Conservation (phyloP, 2,329 filamentous ascomycete species). For the Metarhizium anisopliae region DNA sequence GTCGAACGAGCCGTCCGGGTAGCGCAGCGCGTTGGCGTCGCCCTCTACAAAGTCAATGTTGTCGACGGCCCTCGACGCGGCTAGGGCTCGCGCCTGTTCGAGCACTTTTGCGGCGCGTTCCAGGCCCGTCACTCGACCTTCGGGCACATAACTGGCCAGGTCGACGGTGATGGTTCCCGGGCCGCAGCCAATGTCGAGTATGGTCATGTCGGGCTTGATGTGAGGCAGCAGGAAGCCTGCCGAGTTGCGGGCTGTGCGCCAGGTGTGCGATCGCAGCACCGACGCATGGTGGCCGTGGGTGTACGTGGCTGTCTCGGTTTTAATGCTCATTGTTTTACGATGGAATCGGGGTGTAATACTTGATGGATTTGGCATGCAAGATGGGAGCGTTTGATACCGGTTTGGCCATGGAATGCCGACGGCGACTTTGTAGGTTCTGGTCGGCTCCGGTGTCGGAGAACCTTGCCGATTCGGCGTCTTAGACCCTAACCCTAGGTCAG, state of each 20-base stretch:
- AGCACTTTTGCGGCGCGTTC: slow-evolving; percentile 26
- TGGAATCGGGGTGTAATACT: too few species aligned
- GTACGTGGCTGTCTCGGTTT: slow-evolving; percentile 17
- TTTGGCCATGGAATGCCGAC: too few species aligned
- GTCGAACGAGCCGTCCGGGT: slow-evolving; percentile 28
- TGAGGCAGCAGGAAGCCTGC: slow-evolving; percentile 32
- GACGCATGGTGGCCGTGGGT: slow-evolving; percentile 30
- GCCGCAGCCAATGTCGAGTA: slow-evolving; percentile 40
- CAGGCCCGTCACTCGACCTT: slow-evolving; percentile 28
- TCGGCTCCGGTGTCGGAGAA: too few species aligned
- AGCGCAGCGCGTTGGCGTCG: slow-evolving; percentile 21
- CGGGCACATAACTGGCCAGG: slow-evolving; percentile 25
- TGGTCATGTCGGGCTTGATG: slow-evolving; percentile 25
- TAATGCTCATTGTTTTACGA: not conserved
- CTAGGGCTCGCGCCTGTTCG: slow-evolving; percentile 18
- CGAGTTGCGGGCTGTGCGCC: slow-evolving; percentile 32
- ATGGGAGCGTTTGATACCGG: too few species aligned
- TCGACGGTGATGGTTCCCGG: slow-evolving; percentile 37
- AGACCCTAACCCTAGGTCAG: too few species aligned
- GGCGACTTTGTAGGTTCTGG: too few species aligned
- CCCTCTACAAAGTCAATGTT: slow-evolving; percentile 24
- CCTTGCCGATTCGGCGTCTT: too few species aligned
- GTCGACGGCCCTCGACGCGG: slow-evolving; percentile 19
- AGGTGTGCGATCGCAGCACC: slow-evolving; percentile 27
- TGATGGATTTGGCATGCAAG: too few species aligned